These are phyloP conservation scores for Solanum hybrid DNA, from an alignment of 305 asterid species.

Conservation along the genomic window DNA sequence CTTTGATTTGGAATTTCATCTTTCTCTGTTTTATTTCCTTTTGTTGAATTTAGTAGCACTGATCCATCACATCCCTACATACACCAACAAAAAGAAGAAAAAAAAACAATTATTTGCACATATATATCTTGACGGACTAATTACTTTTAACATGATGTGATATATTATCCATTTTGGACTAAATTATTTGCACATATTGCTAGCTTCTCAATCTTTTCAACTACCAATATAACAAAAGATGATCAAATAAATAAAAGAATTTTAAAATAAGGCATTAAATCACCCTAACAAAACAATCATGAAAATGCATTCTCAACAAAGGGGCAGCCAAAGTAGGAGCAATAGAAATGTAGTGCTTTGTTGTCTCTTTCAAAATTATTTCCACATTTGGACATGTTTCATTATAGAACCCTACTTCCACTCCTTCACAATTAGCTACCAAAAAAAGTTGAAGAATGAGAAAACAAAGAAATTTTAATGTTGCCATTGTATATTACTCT, in stretches of 20 bases:
- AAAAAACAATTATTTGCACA: too few species aligned
- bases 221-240: too few species aligned
- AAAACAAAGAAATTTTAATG: conserved; percentile 8
- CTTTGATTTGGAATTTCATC: conserved; percentile 35
- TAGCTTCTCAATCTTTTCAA: too few species aligned
- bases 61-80: conserved; percentile 47
- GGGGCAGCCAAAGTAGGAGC: conserved; percentile 46
- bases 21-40: conserved; percentile 26
- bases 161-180: too few species aligned
- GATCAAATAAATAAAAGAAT: too few species aligned
- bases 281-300: conserved; percentile 58
- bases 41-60: conserved; percentile 33
- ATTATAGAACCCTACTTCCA: conserved; percentile 18
- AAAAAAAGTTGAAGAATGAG: conserved; percentile 8
- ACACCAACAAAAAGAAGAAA: too few species aligned
- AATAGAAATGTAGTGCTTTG: conserved; percentile 14
- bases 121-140: too few species aligned
- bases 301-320: conserved; percentile 47
- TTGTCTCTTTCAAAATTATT: conserved; percentile 20
- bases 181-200: too few species aligned
- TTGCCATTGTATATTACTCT: conserved; percentile 12
- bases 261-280: too few species aligned
- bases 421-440: conserved; percentile 15
- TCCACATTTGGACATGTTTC: conserved; percentile 28
- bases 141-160: too few species aligned